A percentile compares a stretch with the other conserved stretches of the same genome.
These are phyloP conservation scores for Torulaspora gathmanii DNA, from an alignment of 805 yeast genomes.

Conservation along the genomic window DNA sequence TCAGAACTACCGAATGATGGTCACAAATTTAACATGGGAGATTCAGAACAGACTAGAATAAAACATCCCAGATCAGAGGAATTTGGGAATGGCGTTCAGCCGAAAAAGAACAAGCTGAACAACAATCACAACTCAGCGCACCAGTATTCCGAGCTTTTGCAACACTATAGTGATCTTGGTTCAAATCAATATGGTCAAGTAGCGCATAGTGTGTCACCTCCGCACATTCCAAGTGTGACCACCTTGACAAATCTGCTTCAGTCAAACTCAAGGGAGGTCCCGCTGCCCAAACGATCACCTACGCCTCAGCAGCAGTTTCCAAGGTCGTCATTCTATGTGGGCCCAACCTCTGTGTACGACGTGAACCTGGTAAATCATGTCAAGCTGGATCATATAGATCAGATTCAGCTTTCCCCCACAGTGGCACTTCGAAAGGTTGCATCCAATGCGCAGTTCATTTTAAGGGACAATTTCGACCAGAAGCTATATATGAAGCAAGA, in stretches of 20 bases:
- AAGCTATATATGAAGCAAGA: slow-evolving; percentile 65
- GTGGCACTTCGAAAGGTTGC: slow-evolving; percentile 76
- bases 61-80: slow-evolving; percentile 26
- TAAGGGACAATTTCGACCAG: slow-evolving; percentile 76
- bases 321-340: slow-evolving; percentile 81
- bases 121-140: slow-evolving; percentile 17
- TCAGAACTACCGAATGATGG: slow-evolving; percentile 44
- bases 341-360: slow-evolving; percentile 84
- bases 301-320: slow-evolving; percentile 61
- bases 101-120: slow-evolving; percentile 21
- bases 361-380: slow-evolving; percentile 60
- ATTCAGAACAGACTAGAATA: slow-evolving; percentile 3
- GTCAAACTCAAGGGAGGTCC: slow-evolving; percentile 4
- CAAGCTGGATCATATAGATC: slow-evolving; percentile 67
- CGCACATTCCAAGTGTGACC: slow-evolving; percentile 4
- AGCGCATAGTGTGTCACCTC: slow-evolving; percentile 1
- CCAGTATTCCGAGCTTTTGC: slow-evolving; percentile 28
- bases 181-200: neutral
- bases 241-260: slow-evolving; percentile 4
- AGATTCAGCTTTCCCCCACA: slow-evolving; percentile 64
- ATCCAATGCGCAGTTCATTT: slow-evolving; percentile 64
- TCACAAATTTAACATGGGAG: neutral
- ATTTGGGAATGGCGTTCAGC: slow-evolving; percentile 19
- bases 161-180: slow-evolving; percentile 18
- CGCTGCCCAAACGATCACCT: slow-evolving; percentile 1